phyloP scores from a whole-genome alignment of 2,329 filamentous ascomycete genomes.

The Fusarium gaditjirri region DNA sequence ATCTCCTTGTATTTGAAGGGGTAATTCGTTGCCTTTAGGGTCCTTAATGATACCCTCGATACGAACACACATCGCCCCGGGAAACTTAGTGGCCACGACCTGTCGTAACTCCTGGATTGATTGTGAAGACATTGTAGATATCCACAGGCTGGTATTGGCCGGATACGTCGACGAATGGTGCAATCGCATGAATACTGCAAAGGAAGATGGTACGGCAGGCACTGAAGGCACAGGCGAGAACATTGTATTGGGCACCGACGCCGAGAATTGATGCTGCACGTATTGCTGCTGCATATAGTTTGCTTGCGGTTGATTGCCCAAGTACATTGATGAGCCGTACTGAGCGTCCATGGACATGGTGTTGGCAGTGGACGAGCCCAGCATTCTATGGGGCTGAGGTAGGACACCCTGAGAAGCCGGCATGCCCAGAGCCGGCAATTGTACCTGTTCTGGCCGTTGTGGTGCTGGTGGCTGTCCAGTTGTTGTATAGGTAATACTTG shows the following conservation, averaged over 20 bases:
- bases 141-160: conserved; percentile 67
- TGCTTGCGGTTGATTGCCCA: conserved; percentile 52
- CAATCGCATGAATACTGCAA: conserved; percentile 76
- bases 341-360: conserved; percentile 49
- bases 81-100: conserved; percentile 69
- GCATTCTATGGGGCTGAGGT: conserved; percentile 39
- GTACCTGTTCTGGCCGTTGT: conserved; percentile 16
- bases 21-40: conserved; percentile 68
- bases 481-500: conserved; percentile 42
- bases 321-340: conserved; percentile 53
- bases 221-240: conserved; percentile 40
- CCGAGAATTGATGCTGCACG: conserved; percentile 45
- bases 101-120: conserved; percentile 72
- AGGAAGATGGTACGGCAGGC: conserved; percentile 43
- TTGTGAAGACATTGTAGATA: conserved; percentile 67
- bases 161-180: conserved; percentile 70
- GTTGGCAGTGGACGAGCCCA: conserved; percentile 39
- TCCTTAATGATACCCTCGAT: conserved; percentile 75
- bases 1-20: conserved; percentile 74
- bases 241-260: conserved; percentile 37
- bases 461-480: conserved; percentile 17
- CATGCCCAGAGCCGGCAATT: conserved; percentile 38
- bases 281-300: conserved; percentile 50
- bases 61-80: conserved; percentile 66
- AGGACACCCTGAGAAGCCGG: conserved; percentile 29